Conservation (phyloP, 2,329 filamentous ascomycete species). For the Neopestalotiopsis sp. region DNA sequence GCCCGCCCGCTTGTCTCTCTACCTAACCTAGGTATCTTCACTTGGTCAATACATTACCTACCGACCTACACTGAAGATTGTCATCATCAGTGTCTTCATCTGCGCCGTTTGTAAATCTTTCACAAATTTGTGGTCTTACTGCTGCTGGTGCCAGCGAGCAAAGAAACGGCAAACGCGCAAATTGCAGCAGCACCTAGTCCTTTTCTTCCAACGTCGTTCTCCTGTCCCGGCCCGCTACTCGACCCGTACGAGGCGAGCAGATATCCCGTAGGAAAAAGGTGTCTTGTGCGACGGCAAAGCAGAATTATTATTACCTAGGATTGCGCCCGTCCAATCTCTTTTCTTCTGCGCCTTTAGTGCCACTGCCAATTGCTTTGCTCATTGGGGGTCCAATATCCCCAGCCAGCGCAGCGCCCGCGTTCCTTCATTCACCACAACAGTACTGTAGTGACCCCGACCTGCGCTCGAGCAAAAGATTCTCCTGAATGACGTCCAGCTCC, state of each 20-base stretch:
- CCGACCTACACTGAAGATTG: background rate
- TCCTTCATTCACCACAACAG: conserved; percentile 9
- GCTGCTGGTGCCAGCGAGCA: background rate
- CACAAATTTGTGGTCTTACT: background rate
- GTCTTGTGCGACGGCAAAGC: conserved; percentile 13
- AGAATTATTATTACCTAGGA: background rate
- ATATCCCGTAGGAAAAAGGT: conserved; percentile 6
- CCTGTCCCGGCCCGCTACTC: background rate
- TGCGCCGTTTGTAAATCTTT: background rate
- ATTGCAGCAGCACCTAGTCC: background rate
- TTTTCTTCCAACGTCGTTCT: conserved; percentile 7
- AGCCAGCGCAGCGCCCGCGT: background rate
- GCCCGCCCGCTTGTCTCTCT: background rate
- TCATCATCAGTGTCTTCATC: background rate
- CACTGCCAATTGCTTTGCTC: background rate
- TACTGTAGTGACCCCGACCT: background rate
- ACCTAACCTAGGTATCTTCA: background rate
- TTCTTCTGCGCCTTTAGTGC: conserved; percentile 1
- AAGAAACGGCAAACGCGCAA: background rate
- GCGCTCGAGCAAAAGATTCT: conserved; percentile 6
- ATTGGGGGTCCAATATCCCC: background rate
- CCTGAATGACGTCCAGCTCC: conserved; percentile 8
- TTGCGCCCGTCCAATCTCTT: background rate
- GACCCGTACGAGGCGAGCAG: conserved; percentile 4
- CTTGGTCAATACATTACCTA: background rate